Percentiles rank a stretch among this genome's conserved stretches.
Conservation (phyloP, 108 stramenopile species). For the Skeletonema grethae region DNA sequence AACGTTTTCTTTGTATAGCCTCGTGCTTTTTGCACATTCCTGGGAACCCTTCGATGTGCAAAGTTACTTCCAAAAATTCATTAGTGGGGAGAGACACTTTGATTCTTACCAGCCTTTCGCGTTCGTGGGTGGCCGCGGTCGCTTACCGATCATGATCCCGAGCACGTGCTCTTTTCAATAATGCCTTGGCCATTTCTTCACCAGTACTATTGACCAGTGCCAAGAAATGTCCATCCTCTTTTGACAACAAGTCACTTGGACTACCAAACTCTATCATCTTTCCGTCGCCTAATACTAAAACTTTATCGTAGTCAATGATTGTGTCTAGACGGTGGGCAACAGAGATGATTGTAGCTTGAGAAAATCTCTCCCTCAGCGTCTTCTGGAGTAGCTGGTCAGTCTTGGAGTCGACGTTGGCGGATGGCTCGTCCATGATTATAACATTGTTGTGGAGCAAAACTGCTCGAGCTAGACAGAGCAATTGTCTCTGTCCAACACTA, state of each 20-base stretch:
- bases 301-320: slow-evolving; percentile 79
- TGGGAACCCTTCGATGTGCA: no score
- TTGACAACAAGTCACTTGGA: slow-evolving; percentile 62
- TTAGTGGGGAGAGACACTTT: background rate
- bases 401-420: slow-evolving; percentile 47
- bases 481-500: slow-evolving; percentile 65
- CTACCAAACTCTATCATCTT: slow-evolving; percentile 77
- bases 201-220: slow-evolving; percentile 45
- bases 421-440: slow-evolving; percentile 56
- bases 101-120: no score
- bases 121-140: no score
- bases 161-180: slow-evolving; percentile 8
- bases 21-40: no score
- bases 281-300: slow-evolving; percentile 84
- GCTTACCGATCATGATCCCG: background rate
- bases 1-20: no score
- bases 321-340: slow-evolving; percentile 93
- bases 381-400: slow-evolving; percentile 48
- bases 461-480: slow-evolving; percentile 68
- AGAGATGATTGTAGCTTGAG: slow-evolving; percentile 73
- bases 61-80: background rate
- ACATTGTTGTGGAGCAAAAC: slow-evolving; percentile 40
- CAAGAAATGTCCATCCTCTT: slow-evolving; percentile 12
- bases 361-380: slow-evolving; percentile 47
- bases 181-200: slow-evolving; percentile 13